Evolutionary conservation across 352 stramenopile genomes (phyloP), one percentile per base, ranked within the genome.

Genomic region (Paralagenidium karlingii): DNA sequence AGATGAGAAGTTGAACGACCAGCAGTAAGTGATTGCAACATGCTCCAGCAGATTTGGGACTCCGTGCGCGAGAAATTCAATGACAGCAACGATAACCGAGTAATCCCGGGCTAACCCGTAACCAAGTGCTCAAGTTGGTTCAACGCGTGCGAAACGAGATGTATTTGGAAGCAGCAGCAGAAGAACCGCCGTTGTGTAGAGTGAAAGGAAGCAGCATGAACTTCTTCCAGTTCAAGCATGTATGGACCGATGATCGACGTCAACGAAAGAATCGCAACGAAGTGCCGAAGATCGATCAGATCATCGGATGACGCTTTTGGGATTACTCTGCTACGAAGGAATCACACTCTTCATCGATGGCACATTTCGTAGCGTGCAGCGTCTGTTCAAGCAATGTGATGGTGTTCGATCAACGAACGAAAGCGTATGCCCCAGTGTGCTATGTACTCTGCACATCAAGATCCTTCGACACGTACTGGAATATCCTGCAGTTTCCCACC

Each of bases 201-300:
- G 39, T 45, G 1, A 38, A 25, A 30, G 15, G 38, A n/a, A 49
- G 38, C 0, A 44, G 38, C 20, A 22, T 44, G 5, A 47, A 27
- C 8, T 53, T 60, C 31, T 53, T 60, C 37, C 46, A 47, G 34
- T 56, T 60, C 28, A 38, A 56, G 24, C 47, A 46, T 32, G 49
- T 51, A 10, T 55, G 43, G 24, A n/a, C n/a, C n/a, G n/a, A n/a
- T n/a, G n/a, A n/a, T 24, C 45, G 34, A 26, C 41, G 7, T 28
- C 44, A 5, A 38, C 27, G 27, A 31, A 9, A 13, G 9, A 31
- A 13, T 31, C 27, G 27, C 9, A 31, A 31, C 27, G n/a, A n/a
- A n/a, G n/a, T n/a, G n/a, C n/a, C n/a, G n/a, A n/a, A n/a, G n/a
- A n/a, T n/a, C n/a, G n/a, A 55, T 8, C 44, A 51, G 16, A 47